These are phyloP conservation scores for Lecanicillium sp. DNA, from an alignment of 2,329 filamentous ascomycete genomes.

Conservation along the genomic window DNA sequence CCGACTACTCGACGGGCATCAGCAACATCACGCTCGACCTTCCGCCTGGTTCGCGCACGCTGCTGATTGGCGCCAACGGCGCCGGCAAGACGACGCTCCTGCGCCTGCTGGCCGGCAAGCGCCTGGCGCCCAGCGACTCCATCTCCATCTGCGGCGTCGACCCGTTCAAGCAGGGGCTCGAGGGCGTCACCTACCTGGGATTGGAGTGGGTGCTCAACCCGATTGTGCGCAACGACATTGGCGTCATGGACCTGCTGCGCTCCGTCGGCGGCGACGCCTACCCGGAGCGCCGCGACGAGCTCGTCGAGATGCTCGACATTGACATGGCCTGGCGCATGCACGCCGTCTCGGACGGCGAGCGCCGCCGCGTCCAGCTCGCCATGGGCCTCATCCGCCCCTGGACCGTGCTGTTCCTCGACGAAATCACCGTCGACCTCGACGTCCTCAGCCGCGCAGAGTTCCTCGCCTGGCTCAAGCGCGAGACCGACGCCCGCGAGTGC, in stretches of 20 bases:
- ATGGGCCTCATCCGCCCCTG: constrained; percentile 93
- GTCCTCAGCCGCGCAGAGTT: constrained; percentile 80
- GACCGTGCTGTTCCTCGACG: constrained; percentile 84
- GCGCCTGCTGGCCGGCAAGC: constrained; percentile 89
- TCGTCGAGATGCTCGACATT: constrained; percentile 83
- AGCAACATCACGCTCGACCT: constrained; percentile 66
- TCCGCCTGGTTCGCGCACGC: constrained; percentile 75
- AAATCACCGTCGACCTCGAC: constrained; percentile 95
- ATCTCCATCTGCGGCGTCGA: constrained; percentile 78
- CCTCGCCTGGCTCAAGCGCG: constrained; percentile 73
- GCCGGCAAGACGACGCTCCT: constrained; percentile 96
- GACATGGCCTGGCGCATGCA: constrained; percentile 93
- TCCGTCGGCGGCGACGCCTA: constrained; percentile 81
- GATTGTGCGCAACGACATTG: constrained; percentile 92
- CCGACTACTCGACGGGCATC: constrained; percentile 75
- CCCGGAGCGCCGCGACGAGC: constrained; percentile 73
- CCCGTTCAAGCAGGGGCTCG: constrained; percentile 82
- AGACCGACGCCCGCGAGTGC: constrained; percentile 75
- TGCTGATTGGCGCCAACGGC: constrained; percentile 93
- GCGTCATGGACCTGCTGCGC: constrained; percentile 74
- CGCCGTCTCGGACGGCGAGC: constrained; percentile 86
- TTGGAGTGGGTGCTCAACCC: constrained; percentile 98
- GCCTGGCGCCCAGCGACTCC: constrained; percentile 69
- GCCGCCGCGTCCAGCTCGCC: constrained; percentile 83
- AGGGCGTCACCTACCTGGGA: constrained; percentile 94